Evolutionary conservation across 2,329 filamentous ascomycete genomes (phyloP).

Genomic region (Ceratocystis diversiconidia): DNA sequence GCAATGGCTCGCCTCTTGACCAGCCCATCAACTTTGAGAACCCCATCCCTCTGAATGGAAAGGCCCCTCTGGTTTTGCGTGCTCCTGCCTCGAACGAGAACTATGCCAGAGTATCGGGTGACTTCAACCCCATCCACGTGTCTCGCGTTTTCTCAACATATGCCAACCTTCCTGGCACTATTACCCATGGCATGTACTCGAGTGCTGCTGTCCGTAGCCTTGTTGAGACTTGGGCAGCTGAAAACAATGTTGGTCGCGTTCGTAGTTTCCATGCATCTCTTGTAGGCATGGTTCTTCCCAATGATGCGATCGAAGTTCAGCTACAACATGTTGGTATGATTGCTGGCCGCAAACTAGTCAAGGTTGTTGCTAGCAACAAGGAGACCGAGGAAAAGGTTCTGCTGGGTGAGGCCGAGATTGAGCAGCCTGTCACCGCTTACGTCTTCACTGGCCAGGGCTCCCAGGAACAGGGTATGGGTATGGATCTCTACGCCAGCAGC

Average conservation of each 20-base stretch:
- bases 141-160: constrained; percentile 93
- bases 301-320: constrained; percentile 88
- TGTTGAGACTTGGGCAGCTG: constrained; percentile 96
- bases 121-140: constrained; percentile 98
- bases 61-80: constrained; percentile 73
- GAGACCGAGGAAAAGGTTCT: constrained; percentile 95
- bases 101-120: constrained; percentile 91
- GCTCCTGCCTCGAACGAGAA: constrained; percentile 95
- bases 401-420: constrained; percentile 87
- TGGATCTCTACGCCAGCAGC: constrained; percentile 93
- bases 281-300: constrained; percentile 97
- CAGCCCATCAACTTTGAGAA: constrained; percentile 97
- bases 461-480: constrained; percentile 98
- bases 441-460: constrained; percentile 98
- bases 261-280: constrained; percentile 93
- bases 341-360: constrained; percentile 96
- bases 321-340: constrained; percentile 97
- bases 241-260: constrained; percentile 95
- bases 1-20: constrained; percentile 82
- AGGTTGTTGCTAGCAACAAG: constrained; percentile 90
- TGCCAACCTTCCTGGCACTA: constrained; percentile 87
- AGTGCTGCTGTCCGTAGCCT: constrained; percentile 90
- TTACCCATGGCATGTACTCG: constrained; percentile 99
- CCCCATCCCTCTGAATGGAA: constrained; percentile 85
- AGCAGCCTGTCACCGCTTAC: constrained; percentile 91